phyloP scores from a whole-genome alignment of 352 stramenopile genomes.

The Phytopythium boreale region DNA sequence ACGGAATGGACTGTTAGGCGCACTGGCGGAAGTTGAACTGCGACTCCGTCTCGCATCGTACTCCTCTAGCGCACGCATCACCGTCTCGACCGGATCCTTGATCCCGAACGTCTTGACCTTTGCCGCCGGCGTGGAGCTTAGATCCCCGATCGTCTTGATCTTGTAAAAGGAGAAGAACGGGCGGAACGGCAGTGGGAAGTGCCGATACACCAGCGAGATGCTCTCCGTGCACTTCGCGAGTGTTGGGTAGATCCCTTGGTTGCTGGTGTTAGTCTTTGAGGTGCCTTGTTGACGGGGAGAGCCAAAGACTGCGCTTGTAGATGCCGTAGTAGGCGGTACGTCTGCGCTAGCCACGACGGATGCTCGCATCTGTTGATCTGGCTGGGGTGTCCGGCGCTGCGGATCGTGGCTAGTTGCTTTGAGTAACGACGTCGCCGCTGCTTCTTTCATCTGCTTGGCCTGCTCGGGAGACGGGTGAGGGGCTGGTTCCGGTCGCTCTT shows the following conservation, averaged over 20 bases:
- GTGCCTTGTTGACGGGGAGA: neutral
- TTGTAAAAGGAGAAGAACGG: constrained; percentile 63
- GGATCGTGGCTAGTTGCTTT: neutral
- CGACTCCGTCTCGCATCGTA: constrained; percentile 40
- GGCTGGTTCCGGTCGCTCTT: neutral
- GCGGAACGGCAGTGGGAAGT: constrained; percentile 56
- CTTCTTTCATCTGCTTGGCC: no score
- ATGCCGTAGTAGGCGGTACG: neutral
- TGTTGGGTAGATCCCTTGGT: constrained; percentile 41
- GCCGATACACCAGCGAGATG: constrained; percentile 40
- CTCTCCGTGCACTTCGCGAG: constrained; percentile 43
- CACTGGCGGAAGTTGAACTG: constrained; percentile 11
- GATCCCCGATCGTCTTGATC: constrained; percentile 66
- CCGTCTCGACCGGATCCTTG: constrained; percentile 50
- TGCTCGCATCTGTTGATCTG: neutral
- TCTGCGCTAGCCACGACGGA: neutral
- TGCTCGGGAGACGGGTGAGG: neutral
- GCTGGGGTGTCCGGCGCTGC: neutral
- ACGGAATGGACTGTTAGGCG: constrained; percentile 38
- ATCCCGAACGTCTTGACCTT: constrained; percentile 59
- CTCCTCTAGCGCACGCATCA: constrained; percentile 52
- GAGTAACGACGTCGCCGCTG: neutral
- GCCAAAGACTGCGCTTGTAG: neutral
- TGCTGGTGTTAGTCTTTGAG: neutral
- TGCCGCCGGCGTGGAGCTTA: constrained; percentile 42